These are phyloP conservation scores for Sarocladium brachiariae DNA, from an alignment of 2,329 filamentous ascomycete genomes.

Conservation along the genomic window DNA sequence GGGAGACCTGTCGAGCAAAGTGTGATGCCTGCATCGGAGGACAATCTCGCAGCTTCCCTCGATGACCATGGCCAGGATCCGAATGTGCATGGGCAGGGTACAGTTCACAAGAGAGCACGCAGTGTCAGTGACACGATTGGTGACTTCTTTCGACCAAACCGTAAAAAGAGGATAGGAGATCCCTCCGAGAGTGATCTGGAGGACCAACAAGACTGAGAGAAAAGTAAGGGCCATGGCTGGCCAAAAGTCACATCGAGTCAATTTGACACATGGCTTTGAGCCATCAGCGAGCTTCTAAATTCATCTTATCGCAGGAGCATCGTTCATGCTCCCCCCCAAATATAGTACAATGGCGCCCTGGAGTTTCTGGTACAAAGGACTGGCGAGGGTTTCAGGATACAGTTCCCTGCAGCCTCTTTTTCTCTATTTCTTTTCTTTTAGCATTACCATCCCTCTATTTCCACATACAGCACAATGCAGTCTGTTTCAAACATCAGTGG, in stretches of 20 bases:
- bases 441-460: too few species aligned
- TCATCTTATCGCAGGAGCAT: neutral
- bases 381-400: neutral
- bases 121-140: slow-evolving; percentile 37
- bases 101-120: slow-evolving; percentile 25
- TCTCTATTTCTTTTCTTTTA: too few species aligned
- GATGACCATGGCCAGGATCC: neutral
- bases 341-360: neutral
- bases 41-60: slow-evolving; percentile 13
- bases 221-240: neutral
- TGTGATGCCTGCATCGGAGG: slow-evolving; percentile 20
- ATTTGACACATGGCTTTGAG: neutral
- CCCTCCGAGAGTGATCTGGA: neutral
- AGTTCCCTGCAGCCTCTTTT: too few species aligned
- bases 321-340: neutral
- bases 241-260: too few species aligned
- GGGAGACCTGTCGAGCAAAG: slow-evolving; percentile 13
- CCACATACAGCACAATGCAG: too few species aligned
- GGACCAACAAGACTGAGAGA: slow-evolving; percentile 12
- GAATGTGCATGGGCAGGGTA: slow-evolving; percentile 12
- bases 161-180: slow-evolving; percentile 19
- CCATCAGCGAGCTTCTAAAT: neutral
- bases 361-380: neutral
- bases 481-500: too few species aligned
- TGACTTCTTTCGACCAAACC: slow-evolving; percentile 30